Evolutionary conservation across 164 flowering plant species (phyloP).

Genomic region (Berberis thunbergii): DNA sequence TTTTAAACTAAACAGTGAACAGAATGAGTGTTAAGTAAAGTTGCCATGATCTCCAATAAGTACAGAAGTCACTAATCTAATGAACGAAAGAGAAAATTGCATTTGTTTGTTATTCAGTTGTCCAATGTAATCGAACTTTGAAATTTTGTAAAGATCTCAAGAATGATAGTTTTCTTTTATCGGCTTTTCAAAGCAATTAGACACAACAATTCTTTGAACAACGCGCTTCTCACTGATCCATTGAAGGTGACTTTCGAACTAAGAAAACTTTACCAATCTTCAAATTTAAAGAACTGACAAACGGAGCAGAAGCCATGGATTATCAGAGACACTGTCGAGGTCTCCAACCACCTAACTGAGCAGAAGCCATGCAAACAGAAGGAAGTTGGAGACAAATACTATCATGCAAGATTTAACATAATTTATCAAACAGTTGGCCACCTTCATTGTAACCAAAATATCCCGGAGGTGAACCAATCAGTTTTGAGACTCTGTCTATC

Average conservation of each 20-base stretch:
- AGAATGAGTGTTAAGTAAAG: constrained; percentile 14
- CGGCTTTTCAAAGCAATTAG: neutral
- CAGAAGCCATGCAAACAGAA: constrained; percentile 14
- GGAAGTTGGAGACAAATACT: constrained; percentile 8
- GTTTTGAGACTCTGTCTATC: constrained; percentile 13
- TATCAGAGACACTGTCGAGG: too few relatives aligned
- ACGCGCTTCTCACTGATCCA: neutral
- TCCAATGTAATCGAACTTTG: constrained; percentile 9
- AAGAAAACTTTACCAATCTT: too few relatives aligned
- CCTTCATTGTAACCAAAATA: constrained; percentile 18
- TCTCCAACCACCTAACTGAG: constrained; percentile 12
- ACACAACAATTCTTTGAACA: neutral
- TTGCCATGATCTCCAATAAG: neutral
- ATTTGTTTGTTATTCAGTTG: constrained; percentile 13
- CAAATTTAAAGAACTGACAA: too few relatives aligned
- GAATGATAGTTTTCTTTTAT: neutral
- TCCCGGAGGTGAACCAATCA: constrained; percentile 23
- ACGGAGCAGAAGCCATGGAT: too few relatives aligned
- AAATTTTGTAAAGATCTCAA: constrained; percentile 19
- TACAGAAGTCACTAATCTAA: too few relatives aligned
- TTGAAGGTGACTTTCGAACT: too few relatives aligned
- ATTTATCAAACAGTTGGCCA: constrained; percentile 20
- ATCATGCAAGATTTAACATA: too few relatives aligned
- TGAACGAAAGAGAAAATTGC: neutral
- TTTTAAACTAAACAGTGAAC: constrained; percentile 23